These are phyloP conservation scores for Aspergillus baeticus DNA, from an alignment of 495 filamentous ascomycete genomes.

Conservation along the genomic window DNA sequence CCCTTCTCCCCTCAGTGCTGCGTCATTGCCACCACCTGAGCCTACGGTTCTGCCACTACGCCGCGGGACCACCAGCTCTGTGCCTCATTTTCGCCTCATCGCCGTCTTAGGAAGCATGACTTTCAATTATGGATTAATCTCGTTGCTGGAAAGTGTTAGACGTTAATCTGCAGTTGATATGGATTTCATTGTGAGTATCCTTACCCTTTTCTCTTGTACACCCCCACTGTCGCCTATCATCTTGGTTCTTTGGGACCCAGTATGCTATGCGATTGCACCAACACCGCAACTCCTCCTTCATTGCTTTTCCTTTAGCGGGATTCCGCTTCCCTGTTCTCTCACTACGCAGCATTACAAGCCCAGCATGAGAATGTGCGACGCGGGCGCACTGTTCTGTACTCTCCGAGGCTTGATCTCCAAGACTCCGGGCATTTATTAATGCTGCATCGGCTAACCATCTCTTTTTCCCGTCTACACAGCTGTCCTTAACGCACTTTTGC, in stretches of 20 bases:
- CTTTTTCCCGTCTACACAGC: constrained; percentile 43
- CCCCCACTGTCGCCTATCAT: neutral
- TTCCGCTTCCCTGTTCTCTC: neutral
- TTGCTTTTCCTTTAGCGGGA: neutral
- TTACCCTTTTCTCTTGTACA: neutral
- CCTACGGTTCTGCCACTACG: neutral
- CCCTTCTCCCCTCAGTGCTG: constrained; percentile 8
- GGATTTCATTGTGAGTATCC: constrained; percentile 49
- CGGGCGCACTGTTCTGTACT: constrained; percentile 1
- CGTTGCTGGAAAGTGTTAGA: constrained; percentile 26
- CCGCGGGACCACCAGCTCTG: constrained; percentile 2
- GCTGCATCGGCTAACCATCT: constrained; percentile 9
- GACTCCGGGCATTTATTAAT: constrained; percentile 4
- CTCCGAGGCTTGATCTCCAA: constrained; percentile 1
- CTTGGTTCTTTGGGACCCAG: neutral
- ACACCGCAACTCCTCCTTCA: constrained; percentile 2
- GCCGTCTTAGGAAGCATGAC: constrained; percentile 31
- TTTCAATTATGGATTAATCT: constrained; percentile 37
- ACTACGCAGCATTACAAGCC: constrained; percentile 3
- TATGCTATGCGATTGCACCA: constrained; percentile 7
- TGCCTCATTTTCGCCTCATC: neutral
- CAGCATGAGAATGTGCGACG: constrained; percentile 3
- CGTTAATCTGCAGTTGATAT: constrained; percentile 34
- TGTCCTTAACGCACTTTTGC: constrained; percentile 95
- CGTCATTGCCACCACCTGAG: constrained; percentile 15